phyloP scores from a whole-genome alignment of 495 filamentous ascomycete genomes.

The Trichodelitschia bisporula region DNA sequence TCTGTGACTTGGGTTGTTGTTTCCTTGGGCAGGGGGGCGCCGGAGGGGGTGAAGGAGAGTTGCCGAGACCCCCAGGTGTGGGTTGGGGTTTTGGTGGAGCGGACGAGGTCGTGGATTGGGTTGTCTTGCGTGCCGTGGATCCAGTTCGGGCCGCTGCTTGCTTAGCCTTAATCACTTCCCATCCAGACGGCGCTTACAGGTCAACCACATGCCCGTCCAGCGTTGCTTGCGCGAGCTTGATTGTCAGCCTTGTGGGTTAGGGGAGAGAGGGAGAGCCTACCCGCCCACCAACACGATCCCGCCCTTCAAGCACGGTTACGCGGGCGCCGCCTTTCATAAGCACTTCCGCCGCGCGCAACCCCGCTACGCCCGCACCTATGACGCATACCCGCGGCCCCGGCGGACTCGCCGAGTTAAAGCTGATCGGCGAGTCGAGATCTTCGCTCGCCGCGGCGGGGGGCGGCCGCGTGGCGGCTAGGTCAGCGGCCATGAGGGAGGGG shows the following conservation, averaged over 20 bases:
- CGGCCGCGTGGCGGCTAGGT: too few species aligned
- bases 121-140: constrained; percentile 76
- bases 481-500: too few species aligned
- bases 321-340: constrained; percentile 50
- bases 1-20: constrained; percentile 29
- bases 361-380: constrained; percentile 73
- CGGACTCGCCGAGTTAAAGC: too few species aligned
- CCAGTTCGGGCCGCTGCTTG: constrained; percentile 85
- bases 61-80: constrained; percentile 31
- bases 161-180: too few species aligned
- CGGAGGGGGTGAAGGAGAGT: constrained; percentile 35
- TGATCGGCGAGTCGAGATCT: too few species aligned
- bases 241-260: too few species aligned
- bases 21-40: constrained; percentile 26
- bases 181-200: too few species aligned
- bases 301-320: constrained; percentile 69
- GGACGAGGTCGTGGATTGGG: constrained; percentile 58
- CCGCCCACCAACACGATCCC: constrained; percentile 63
- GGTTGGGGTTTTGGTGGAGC: constrained; percentile 33
- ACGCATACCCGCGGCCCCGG: too few species aligned
- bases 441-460: too few species aligned
- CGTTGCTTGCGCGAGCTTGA: too few species aligned
- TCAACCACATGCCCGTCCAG: too few species aligned
- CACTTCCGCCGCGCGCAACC: constrained; percentile 68
- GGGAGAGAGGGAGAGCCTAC: too few species aligned